Evolutionary conservation across 2,329 filamentous ascomycete species (phyloP).

Genomic region (Alternaria hordeiaustralica): DNA sequence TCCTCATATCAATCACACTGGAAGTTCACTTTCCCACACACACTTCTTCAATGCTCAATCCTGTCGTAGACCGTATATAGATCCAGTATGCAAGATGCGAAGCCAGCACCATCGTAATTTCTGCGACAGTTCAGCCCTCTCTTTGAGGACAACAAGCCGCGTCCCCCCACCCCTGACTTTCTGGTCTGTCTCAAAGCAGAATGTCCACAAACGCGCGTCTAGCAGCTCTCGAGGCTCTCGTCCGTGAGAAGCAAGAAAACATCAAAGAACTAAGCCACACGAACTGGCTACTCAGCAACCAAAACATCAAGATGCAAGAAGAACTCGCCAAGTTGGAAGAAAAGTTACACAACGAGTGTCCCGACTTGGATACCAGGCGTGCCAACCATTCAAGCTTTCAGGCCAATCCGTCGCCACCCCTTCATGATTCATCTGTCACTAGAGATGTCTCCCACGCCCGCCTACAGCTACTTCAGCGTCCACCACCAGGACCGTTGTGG

Average conservation of each 20-base stretch:
- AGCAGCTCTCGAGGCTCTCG: conserved; percentile 1
- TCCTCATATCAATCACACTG: no score
- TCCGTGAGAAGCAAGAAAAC: neutral
- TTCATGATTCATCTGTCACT: neutral
- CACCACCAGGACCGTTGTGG: neutral
- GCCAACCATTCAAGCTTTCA: neutral
- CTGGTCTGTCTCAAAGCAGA: no score
- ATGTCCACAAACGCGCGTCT: neutral
- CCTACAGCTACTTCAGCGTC: neutral
- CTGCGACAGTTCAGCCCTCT: no score
- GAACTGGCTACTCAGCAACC: neutral
- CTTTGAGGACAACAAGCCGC: no score
- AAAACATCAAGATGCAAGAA: neutral
- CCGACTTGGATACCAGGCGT: neutral
- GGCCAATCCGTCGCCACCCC: neutral
- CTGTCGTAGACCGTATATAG: no score
- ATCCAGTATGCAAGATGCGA: no score
- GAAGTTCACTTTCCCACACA: no score
- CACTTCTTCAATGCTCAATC: no score
- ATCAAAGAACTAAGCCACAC: neutral
- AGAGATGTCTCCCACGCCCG: neutral
- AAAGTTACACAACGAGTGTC: neutral
- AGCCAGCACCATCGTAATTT: no score
- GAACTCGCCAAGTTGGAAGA: neutral
- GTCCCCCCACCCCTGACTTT: no score